Evolutionary conservation across 768 basidiomycete genomes (phyloP), one percentile per base, ranked within the genome.

Genomic region (Mrakia hoshinonis): DNA sequence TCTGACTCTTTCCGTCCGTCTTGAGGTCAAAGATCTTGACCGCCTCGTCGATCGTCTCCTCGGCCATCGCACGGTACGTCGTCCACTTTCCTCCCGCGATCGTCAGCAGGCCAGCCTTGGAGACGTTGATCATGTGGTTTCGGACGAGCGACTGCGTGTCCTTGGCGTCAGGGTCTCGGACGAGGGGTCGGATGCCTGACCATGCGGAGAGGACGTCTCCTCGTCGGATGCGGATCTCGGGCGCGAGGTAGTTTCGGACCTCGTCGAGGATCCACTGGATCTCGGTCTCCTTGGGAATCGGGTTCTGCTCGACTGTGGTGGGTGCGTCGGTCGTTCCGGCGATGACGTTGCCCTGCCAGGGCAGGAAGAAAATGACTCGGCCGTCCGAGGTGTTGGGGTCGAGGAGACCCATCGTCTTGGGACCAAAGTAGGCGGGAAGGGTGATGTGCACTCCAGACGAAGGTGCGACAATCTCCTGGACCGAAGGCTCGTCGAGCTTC

Each of bases 81-180:
- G 95, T 99, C 95, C 95, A 99, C 80, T 99, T 99, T 5, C 95
- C 95, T 22, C 95, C 95, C 2, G 91, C 92, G 76, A 97, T 92
- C 36, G 94, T 97, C 73, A 99, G 80, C 75, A 99, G 82, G 22
- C 93, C 92, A 73, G 86, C 86, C 60, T 85, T 84, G 51, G 85
- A 86, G 43, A 92, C 86, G 77, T 92, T 85, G 74, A 96, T 89
- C 84, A 99, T 85, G 81, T 98, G 95, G 78, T 89, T 97, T 77
- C 95, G 82, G 24, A 99, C 95, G 66, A 99, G 81, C 0, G 88
- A 89, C 80, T 94, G 87, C 22, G 94, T 96, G 77, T 85, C 84
- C 74, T 85, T 83, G 46, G 86, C 87, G 62, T 80, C 84, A 1
- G 90, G 91, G 77, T 96, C 88, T 66, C 89, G 82, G 48, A 98